Percentiles rank a stretch among this genome's conserved stretches.
phyloP scores from a whole-genome alignment of 192 early-diverging fungal genomes.

The Chytriomyces confervae region DNA sequence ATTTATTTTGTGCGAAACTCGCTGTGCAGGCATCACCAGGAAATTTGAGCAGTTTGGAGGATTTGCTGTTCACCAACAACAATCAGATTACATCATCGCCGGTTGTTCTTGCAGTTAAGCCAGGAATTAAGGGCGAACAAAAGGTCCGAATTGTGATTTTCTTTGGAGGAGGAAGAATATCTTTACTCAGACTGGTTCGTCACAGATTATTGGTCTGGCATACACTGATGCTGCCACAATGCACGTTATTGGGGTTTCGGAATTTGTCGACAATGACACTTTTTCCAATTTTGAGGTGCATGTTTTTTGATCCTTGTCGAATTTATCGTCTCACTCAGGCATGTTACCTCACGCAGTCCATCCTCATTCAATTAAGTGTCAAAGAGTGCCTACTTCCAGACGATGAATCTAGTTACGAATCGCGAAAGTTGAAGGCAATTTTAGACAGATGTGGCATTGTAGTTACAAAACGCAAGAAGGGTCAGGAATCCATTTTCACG shows the following conservation, averaged over 20 bases:
- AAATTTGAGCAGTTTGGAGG: conserved; percentile 90
- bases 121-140: conserved; percentile 63
- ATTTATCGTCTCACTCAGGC: neutral
- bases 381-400: conserved; percentile 85
- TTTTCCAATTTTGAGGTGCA: conserved; percentile 90
- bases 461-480: conserved; percentile 68
- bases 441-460: conserved; percentile 80
- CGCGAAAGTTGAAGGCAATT: conserved; percentile 69
- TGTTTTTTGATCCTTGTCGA: conserved; percentile 13
- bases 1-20: neutral
- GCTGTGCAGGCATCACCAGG: conserved; percentile 88
- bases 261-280: conserved; percentile 93
- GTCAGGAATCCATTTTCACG: conserved; percentile 42
- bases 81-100: conserved; percentile 75
- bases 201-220: conserved; percentile 77
- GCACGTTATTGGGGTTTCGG: conserved; percentile 77
- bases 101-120: conserved; percentile 79
- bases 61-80: conserved; percentile 78
- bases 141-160: conserved; percentile 50
- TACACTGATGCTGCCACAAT: conserved; percentile 85
- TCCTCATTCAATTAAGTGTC: conserved; percentile 90
- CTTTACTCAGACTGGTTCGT: neutral
- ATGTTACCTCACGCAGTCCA: conserved; percentile 54
- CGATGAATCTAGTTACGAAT: conserved; percentile 69
- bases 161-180: neutral